phyloP scores from a whole-genome alignment of 2,329 filamentous ascomycete species.

The Diaporthe capsici region DNA sequence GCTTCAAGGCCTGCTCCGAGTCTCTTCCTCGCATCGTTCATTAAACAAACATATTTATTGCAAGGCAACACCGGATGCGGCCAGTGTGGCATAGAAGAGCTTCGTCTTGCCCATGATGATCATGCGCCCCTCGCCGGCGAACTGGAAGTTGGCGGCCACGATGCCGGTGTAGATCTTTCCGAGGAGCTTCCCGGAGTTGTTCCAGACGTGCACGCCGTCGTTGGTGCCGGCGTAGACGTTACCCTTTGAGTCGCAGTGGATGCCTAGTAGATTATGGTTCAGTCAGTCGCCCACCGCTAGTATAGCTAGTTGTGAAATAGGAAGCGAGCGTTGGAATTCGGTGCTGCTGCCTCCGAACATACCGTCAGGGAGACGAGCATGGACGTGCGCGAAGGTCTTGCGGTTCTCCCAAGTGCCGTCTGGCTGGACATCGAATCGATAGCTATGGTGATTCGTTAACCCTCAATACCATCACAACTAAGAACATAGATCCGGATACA shows the following conservation, averaged over 20 bases:
- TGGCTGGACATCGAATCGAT: slow-evolving; percentile 59
- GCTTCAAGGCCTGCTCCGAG: no score
- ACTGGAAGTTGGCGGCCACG: slow-evolving; percentile 61
- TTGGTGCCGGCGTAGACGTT: slow-evolving; percentile 67
- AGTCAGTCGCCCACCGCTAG: slow-evolving; percentile 36
- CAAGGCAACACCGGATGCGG: slow-evolving; percentile 40
- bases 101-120: slow-evolving; percentile 54
- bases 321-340: neutral
- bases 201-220: slow-evolving; percentile 65
- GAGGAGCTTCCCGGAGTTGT: slow-evolving; percentile 60
- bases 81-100: slow-evolving; percentile 51
- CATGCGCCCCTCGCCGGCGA: slow-evolving; percentile 55
- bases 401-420: slow-evolving; percentile 64
- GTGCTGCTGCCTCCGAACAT: slow-evolving; percentile 41
- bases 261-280: slow-evolving; percentile 62
- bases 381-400: slow-evolving; percentile 69
- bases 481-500: slow-evolving; percentile 37
- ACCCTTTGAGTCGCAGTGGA: slow-evolving; percentile 65
- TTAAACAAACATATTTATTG: neutral
- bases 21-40: no score
- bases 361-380: slow-evolving; percentile 71
- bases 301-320: no score
- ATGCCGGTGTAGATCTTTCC: slow-evolving; percentile 69
- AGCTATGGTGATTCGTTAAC: slow-evolving; percentile 51
- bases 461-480: no score